phyloP scores from a whole-genome alignment of 2,329 filamentous ascomycete species.

The Leptosphaerulina australis region DNA sequence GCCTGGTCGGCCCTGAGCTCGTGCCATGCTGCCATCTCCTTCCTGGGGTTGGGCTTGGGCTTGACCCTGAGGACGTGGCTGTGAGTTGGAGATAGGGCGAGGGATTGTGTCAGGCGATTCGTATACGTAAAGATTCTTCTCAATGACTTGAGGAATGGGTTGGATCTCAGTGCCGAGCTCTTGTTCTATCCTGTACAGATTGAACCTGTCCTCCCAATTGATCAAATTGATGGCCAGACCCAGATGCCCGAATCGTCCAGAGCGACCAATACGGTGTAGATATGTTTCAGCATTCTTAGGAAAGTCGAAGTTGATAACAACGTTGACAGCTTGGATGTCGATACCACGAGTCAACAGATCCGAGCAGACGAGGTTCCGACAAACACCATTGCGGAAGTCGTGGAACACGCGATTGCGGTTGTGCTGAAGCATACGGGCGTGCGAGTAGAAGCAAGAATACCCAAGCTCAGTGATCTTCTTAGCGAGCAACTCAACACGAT shows the following conservation, averaged over 20 bases:
- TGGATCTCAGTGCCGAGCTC: slow-evolving; percentile 97
- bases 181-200: slow-evolving; percentile 97
- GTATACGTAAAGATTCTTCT: slow-evolving; percentile 98
- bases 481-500: slow-evolving; percentile 93
- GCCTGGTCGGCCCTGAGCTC: slow-evolving; percentile 37
- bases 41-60: slow-evolving; percentile 34
- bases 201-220: slow-evolving; percentile 99
- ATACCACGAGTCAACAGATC: slow-evolving; percentile 98
- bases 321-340: slow-evolving; percentile 98
- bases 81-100: slow-evolving; percentile 70
- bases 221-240: slow-evolving; percentile 98
- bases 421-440: slow-evolving; percentile 96
- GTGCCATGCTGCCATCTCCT: slow-evolving; percentile 32
- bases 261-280: slow-evolving; percentile 96
- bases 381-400: slow-evolving; percentile 97
- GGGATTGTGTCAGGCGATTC: slow-evolving; percentile 95
- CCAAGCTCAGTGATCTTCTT: slow-evolving; percentile 99
- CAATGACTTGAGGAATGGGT: slow-evolving; percentile 90
- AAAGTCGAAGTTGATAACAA: slow-evolving; percentile 99
- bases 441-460: slow-evolving; percentile 99
- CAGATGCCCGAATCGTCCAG: slow-evolving; percentile 93
- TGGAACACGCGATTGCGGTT: slow-evolving; percentile 98
- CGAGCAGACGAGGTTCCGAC: slow-evolving; percentile 96
- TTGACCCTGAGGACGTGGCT: slow-evolving; percentile 27
- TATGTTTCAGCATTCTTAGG: slow-evolving; percentile 99